Conservation (phyloP, 2,329 filamentous ascomycete genomes). For the Onygena corvina region DNA sequence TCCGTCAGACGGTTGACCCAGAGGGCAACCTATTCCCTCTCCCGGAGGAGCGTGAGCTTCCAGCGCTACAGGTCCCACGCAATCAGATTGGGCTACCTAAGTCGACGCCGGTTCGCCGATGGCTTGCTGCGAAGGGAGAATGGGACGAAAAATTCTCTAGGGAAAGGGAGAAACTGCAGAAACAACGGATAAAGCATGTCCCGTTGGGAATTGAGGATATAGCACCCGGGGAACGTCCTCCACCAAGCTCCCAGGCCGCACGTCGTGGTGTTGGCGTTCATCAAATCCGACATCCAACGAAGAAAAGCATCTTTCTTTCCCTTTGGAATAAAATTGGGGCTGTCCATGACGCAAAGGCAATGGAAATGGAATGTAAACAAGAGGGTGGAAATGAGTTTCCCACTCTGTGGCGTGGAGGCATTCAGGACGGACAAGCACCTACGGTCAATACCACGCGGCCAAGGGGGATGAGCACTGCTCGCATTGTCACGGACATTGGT, state of each 20-base stretch:
- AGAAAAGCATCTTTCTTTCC: constrained; percentile 61
- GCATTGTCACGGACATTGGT: constrained; percentile 18
- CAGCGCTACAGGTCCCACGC: constrained; percentile 51
- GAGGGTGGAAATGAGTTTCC: not conserved
- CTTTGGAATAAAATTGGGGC: constrained; percentile 83
- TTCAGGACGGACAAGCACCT: not conserved
- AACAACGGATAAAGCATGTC: constrained; percentile 60
- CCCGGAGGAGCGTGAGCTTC: constrained; percentile 50
- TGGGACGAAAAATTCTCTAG: constrained; percentile 64
- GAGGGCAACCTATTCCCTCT: constrained; percentile 64
- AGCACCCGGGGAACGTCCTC: constrained; percentile 60
- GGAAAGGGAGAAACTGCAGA: constrained; percentile 59
- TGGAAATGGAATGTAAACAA: constrained; percentile 26
- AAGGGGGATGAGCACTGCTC: constrained; percentile 9
- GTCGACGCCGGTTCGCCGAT: constrained; percentile 64
- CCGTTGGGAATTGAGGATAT: constrained; percentile 59
- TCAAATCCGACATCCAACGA: constrained; percentile 43
- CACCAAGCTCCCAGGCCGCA: constrained; percentile 67
- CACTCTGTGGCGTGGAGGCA: constrained; percentile 4
- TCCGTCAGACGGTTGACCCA: constrained; percentile 71
- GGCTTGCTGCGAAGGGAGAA: constrained; percentile 60
- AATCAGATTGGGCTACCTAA: constrained; percentile 68
- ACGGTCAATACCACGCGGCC: not conserved
- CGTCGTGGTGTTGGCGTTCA: constrained; percentile 33
- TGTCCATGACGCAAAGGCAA: constrained; percentile 69